Evolutionary conservation across 2,329 filamentous ascomycete genomes (phyloP).

Genomic region (Monilinia aucupariae): DNA sequence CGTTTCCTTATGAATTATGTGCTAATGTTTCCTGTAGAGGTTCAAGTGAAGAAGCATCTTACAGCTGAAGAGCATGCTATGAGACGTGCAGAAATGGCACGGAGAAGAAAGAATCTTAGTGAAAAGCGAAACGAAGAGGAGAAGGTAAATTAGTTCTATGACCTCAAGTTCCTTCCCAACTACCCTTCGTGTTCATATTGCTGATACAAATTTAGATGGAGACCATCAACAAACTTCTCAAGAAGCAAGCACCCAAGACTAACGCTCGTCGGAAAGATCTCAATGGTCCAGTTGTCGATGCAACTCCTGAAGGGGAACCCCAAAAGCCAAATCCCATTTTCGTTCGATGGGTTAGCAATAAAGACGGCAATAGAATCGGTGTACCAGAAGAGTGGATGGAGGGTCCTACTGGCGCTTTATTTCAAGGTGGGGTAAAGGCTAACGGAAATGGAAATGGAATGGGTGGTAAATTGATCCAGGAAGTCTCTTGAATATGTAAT

Average conservation of each 20-base stretch:
- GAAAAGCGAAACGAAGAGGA: slow-evolving; percentile 76
- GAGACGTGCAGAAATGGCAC: slow-evolving; percentile 68
- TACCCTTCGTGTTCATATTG: not conserved
- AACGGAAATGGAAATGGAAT: slow-evolving; percentile 17
- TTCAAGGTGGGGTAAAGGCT: slow-evolving; percentile 38
- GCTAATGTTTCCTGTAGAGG: slow-evolving; percentile 42
- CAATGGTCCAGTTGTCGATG: slow-evolving; percentile 41
- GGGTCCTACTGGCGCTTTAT: slow-evolving; percentile 56
- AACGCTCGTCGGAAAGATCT: slow-evolving; percentile 43
- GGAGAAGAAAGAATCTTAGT: slow-evolving; percentile 65
- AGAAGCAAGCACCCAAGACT: slow-evolving; percentile 76
- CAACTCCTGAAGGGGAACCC: slow-evolving; percentile 43
- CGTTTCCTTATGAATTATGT: not conserved
- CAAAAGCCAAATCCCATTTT: slow-evolving; percentile 55
- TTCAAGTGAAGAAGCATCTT: slow-evolving; percentile 67
- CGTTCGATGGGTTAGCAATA: slow-evolving; percentile 66
- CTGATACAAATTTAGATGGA: slow-evolving; percentile 56
- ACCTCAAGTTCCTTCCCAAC: not conserved
- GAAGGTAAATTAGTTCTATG: slow-evolving; percentile 46
- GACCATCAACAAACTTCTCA: slow-evolving; percentile 84
- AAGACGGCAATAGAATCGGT: slow-evolving; percentile 55
- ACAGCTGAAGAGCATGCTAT: slow-evolving; percentile 69
- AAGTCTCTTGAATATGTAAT: slow-evolving; percentile 27
- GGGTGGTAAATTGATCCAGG: slow-evolving; percentile 34
- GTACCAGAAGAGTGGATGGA: slow-evolving; percentile 65